Conservation (phyloP, 163 green algal species). For the Prototheca wickerhamii region DNA sequence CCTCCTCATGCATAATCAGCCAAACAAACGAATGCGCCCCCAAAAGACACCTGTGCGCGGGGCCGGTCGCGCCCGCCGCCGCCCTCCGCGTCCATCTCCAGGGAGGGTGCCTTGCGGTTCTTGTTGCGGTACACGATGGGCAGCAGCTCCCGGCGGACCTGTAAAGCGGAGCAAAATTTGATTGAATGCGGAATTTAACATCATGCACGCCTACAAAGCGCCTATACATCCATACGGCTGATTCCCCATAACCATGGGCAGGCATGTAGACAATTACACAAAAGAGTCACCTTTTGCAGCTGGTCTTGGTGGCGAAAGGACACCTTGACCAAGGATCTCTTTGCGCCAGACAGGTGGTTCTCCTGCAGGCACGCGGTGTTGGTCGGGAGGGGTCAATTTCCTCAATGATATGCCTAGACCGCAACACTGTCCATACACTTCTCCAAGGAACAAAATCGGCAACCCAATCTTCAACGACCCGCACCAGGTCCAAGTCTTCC, state of each 20-base stretch:
- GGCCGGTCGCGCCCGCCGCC: not conserved
- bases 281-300: conserved; percentile 87
- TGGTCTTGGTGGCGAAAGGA: conserved; percentile 74
- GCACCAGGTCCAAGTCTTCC: conserved; percentile 89
- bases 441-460: no score
- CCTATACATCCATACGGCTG: no score
- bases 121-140: conserved; percentile 63
- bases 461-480: conserved; percentile 5
- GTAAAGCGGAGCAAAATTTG: no score
- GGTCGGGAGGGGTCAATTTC: not conserved
- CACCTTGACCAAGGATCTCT: conserved; percentile 79
- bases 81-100: conserved; percentile 18
- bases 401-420: not conserved
- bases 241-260: no score
- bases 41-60: not conserved
- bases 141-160: conserved; percentile 61
- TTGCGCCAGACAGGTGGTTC: conserved; percentile 90
- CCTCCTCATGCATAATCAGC: not conserved
- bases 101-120: conserved; percentile 25
- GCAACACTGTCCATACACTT: no score
- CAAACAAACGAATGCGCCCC: not conserved
- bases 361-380: conserved; percentile 43
- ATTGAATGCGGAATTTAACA: no score
- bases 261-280: no score
- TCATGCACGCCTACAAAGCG: no score